Conservation (phyloP, 176 grass and related monocot genomes). For the Musa acuminata region DNA sequence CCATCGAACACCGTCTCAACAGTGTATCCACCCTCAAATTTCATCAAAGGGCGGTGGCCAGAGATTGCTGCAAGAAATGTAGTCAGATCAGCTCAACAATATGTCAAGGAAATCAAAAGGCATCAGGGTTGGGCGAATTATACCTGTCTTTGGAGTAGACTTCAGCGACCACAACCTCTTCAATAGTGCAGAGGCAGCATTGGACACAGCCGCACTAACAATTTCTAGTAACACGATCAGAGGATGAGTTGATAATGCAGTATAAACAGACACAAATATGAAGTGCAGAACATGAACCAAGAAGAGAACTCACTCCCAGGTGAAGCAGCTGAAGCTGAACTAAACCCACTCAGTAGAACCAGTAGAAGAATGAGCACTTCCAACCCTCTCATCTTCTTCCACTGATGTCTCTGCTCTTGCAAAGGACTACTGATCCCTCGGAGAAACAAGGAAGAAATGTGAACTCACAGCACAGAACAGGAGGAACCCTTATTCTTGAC, state of each 20-base stretch:
- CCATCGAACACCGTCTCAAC: conserved; percentile 97
- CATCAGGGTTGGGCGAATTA: not conserved
- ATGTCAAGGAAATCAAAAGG: not conserved
- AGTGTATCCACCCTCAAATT: conserved; percentile 83
- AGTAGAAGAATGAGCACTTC: conserved; percentile 16
- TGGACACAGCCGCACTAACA: conserved; percentile 42
- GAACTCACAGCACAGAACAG: not conserved
- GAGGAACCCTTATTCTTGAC: not conserved
- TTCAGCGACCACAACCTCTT: conserved; percentile 84
- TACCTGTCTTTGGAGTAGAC: conserved; percentile 64
- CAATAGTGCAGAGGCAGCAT: conserved; percentile 47
- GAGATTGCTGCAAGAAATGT: conserved; percentile 26
- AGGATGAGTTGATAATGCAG: not conserved
- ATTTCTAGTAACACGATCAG: conserved; percentile 37
- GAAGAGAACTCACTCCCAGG: conserved; percentile 49
- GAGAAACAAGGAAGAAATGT: not conserved
- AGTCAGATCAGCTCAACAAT: not conserved
- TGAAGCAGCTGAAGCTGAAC: conserved; percentile 40
- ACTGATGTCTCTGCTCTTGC: not conserved
- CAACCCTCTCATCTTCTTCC: not conserved
- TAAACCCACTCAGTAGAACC: conserved; percentile 27
- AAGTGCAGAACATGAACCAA: not conserved
- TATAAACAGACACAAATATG: not conserved
- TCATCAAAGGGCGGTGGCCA: conserved; percentile 51
- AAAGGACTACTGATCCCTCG: not conserved